Percentiles rank a stretch among this genome's conserved stretches.
Evolutionary conservation across 2,329 filamentous ascomycete species (phyloP).

Genomic region (Corniculantispora saksenae): DNA sequence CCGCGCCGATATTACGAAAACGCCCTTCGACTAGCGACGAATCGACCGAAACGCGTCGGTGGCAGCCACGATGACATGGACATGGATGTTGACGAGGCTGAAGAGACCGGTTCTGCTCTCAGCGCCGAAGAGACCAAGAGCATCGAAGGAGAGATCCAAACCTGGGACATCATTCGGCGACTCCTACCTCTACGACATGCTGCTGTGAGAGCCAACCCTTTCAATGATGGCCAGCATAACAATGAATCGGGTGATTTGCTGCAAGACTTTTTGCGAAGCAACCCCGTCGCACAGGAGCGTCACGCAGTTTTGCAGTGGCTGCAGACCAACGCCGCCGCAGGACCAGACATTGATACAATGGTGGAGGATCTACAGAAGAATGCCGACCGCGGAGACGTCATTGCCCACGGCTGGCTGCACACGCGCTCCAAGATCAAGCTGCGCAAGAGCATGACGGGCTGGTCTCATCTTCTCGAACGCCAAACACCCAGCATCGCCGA

Average conservation of each 20-base stretch:
- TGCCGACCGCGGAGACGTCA: conserved; percentile 77
- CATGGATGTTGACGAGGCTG: conserved; percentile 58
- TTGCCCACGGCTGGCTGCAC: conserved; percentile 88
- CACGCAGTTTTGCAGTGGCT: conserved; percentile 83
- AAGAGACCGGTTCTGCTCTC: conserved; percentile 33
- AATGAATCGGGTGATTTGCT: conserved; percentile 42
- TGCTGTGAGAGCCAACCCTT: conserved; percentile 25
- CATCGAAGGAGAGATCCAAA: conserved; percentile 82
- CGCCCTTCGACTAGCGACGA: conserved; percentile 39
- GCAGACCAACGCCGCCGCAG: conserved; percentile 71
- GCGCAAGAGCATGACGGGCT: conserved; percentile 75
- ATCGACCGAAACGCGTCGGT: conserved; percentile 31
- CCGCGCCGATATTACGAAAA: conserved; percentile 58
- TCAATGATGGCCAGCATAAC: conserved; percentile 32
- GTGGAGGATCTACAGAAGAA: conserved; percentile 74
- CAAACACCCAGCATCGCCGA: conserved; percentile 57
- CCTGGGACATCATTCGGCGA: conserved; percentile 82
- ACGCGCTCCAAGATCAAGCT: conserved; percentile 88
- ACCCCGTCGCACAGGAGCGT: conserved; percentile 75
- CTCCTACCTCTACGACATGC: conserved; percentile 71
- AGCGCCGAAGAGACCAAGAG: conserved; percentile 38
- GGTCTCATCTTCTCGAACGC: conserved; percentile 65
- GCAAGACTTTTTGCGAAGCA: conserved; percentile 72
- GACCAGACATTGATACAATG: conserved; percentile 72
- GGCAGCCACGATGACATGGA: conserved; percentile 48